A percentile compares a stretch with the other conserved stretches of the same genome.
These are phyloP conservation scores for Pestalotiopsis sp. DNA, from an alignment of 2,329 filamentous ascomycete species.

Conservation along the genomic window DNA sequence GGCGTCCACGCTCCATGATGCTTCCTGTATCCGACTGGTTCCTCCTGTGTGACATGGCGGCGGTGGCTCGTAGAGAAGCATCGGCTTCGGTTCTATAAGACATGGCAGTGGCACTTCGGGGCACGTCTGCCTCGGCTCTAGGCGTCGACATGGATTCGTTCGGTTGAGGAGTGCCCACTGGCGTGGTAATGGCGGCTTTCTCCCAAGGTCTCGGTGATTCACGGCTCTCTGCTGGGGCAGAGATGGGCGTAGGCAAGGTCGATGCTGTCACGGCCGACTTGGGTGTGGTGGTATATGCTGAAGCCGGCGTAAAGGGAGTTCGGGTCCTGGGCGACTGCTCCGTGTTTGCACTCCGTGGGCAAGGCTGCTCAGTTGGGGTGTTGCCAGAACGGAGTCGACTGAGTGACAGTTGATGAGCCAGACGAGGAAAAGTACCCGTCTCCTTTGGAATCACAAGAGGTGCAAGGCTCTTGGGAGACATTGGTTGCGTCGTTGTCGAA, in stretches of 20 bases:
- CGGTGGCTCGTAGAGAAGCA: conserved; percentile 20
- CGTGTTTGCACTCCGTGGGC: conserved; percentile 40
- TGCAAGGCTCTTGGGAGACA: conserved; percentile 56
- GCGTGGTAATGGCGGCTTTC: conserved; percentile 26
- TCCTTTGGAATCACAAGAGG: conserved; percentile 59
- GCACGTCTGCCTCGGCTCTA: conserved; percentile 32
- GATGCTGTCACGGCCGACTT: conserved; percentile 45
- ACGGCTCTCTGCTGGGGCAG: conserved; percentile 48
- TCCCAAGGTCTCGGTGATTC: conserved; percentile 50
- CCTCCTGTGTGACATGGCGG: conserved; percentile 46
- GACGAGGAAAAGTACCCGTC: conserved; percentile 30
- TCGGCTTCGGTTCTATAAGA: conserved; percentile 11
- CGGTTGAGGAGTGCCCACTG: conserved; percentile 31
- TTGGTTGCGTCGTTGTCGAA: conserved; percentile 40
- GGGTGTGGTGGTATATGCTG: conserved; percentile 43
- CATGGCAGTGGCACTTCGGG: conserved; percentile 18
- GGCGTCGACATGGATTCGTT: conserved; percentile 30
- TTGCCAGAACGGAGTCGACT: conserved; percentile 50
- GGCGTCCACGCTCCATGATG: conserved; percentile 65
- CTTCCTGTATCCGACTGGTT: conserved; percentile 60
- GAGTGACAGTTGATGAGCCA: conserved; percentile 43
- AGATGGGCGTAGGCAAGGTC: conserved; percentile 51
- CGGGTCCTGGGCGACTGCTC: conserved; percentile 51
- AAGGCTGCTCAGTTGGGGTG: conserved; percentile 40
- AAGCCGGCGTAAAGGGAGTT: conserved; percentile 44